Evolutionary conservation across 306 rosid genomes (phyloP), one percentile per base, ranked within the genome.

Genomic region (Aeschynomene evenia): DNA sequence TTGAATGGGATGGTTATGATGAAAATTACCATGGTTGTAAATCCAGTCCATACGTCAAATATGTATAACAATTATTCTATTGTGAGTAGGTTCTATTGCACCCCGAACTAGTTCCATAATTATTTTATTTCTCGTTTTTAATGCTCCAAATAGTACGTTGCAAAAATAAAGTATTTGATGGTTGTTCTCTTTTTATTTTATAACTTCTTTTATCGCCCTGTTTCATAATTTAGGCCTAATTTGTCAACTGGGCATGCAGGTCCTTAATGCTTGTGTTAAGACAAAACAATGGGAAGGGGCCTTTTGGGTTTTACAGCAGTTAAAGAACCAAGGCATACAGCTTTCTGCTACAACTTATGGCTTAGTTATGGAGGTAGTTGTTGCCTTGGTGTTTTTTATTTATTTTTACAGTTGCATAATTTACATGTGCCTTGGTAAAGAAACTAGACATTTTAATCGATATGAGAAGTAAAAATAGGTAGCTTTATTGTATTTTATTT

Each of bases 251-350:
- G 60, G 33, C 62, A 24, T 77, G 71, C 90, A 90, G 97, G 94
- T 93, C 73, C 78, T 93, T 75, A 93, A 93, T 84, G 94, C 96
- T 50, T 90, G 97, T 71, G 81, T 81, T 78, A 89, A 81, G 74
- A 80, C 80, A 77, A 85, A 86, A 80, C 88, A 90, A 70, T 93
- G 96, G 97, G 97, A 93, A 83, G 98, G 98, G 16, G 97, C 96
- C 73, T 90, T 93, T 80, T 93, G 98, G 96, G 97, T 93, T 73
- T 74, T 93, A 74, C 92, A 93, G 83, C 94, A 90, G 80, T 82
- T 93, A 70, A 85, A 90, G 89, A 67, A 79, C 68, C 83, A 79
- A 66, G 68, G 81, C 61, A 53, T 79, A 56, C 80, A 76, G 48
- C 96, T 94, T 76, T 75, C 85, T 11, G 46, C 86, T 51, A 64